Conservation (phyloP, 73 alveolate species). For the Effrenium voratum region DNA sequence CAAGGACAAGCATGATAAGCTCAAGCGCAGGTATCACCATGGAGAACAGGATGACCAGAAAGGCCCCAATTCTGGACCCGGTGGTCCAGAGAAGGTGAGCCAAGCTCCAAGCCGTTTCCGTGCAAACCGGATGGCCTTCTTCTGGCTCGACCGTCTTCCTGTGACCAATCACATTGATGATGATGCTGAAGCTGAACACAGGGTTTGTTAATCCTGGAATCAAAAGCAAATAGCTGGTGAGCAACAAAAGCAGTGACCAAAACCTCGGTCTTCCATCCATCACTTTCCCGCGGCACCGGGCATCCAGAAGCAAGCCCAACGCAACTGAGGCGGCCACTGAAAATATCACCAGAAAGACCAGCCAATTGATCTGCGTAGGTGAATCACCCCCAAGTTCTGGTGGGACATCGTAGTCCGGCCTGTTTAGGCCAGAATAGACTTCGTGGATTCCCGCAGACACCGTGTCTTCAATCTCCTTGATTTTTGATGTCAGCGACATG, state of each 20-base stretch:
- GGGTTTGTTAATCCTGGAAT: slow-evolving; percentile 80
- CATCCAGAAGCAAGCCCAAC: slow-evolving; percentile 14
- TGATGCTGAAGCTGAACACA: slow-evolving; percentile 79
- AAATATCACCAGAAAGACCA: slow-evolving; percentile 4
- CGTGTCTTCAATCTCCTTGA: slow-evolving; percentile 32
- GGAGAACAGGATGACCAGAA: slow-evolving; percentile 43
- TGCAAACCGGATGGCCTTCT: slow-evolving; percentile 76
- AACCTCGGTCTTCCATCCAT: slow-evolving; percentile 82
- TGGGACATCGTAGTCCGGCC: slow-evolving; percentile 73
- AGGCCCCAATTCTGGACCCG: slow-evolving; percentile 65
- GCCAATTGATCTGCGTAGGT: slow-evolving; percentile 61
- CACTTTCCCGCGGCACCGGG: slow-evolving; percentile 31
- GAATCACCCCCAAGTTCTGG: slow-evolving; percentile 78
- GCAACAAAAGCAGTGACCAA: slow-evolving; percentile 45
- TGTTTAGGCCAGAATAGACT: slow-evolving; percentile 41
- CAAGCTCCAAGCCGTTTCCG: slow-evolving; percentile 46
- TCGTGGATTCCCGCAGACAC: slow-evolving; percentile 89
- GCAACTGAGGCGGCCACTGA: slow-evolving; percentile 22
- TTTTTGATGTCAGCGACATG: slow-evolving; percentile 50
- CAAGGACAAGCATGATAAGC: slow-evolving; percentile 60
- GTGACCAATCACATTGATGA: slow-evolving; percentile 72
- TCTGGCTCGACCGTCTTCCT: slow-evolving; percentile 66
- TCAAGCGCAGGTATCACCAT: slow-evolving; percentile 72
- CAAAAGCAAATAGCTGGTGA: slow-evolving; percentile 67
- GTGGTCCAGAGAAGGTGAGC: slow-evolving; percentile 69